Evolutionary conservation across 805 yeast species (phyloP).

Genomic region (Saccharomyces eubayanus): DNA sequence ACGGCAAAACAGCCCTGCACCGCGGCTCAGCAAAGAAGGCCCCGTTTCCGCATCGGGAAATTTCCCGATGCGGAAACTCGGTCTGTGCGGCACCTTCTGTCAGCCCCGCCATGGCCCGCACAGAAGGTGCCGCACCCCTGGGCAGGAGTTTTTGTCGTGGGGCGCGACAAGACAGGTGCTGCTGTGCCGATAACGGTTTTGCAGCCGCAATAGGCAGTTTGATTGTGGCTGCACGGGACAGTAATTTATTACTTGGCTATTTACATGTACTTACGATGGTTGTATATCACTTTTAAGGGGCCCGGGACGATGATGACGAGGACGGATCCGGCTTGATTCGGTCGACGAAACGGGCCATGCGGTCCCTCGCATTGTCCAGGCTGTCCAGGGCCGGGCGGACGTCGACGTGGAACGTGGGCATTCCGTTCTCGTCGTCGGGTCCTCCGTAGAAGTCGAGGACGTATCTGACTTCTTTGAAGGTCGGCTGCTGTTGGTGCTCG

Average conservation of each 20-base stretch:
- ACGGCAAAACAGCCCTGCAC: neutral
- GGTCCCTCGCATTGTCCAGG: conserved; percentile 52
- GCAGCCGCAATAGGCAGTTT: no score
- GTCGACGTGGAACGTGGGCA: conserved; percentile 87
- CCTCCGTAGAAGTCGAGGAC: conserved; percentile 96
- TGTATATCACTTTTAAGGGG: neutral
- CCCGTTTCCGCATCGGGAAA: neutral
- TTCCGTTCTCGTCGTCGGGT: conserved; percentile 80
- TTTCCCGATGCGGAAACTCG: neutral
- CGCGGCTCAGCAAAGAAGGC: neutral
- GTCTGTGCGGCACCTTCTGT: neutral
- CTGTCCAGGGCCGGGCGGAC: conserved; percentile 91
- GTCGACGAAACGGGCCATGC: conserved; percentile 43
- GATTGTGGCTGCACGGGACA: neutral
- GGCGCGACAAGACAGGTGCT: neutral
- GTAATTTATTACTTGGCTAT: neutral
- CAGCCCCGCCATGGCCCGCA: neutral
- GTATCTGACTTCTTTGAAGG: conserved; percentile 59
- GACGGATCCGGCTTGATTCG: neutral
- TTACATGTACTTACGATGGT: neutral
- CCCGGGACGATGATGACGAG: neutral
- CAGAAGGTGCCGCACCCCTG: neutral
- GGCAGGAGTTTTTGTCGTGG: neutral
- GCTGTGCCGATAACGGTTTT: neutral
- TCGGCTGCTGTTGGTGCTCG: conserved; percentile 25